Conservation (phyloP, 2,329 filamentous ascomycete genomes). For the Aspergillus sojae region DNA sequence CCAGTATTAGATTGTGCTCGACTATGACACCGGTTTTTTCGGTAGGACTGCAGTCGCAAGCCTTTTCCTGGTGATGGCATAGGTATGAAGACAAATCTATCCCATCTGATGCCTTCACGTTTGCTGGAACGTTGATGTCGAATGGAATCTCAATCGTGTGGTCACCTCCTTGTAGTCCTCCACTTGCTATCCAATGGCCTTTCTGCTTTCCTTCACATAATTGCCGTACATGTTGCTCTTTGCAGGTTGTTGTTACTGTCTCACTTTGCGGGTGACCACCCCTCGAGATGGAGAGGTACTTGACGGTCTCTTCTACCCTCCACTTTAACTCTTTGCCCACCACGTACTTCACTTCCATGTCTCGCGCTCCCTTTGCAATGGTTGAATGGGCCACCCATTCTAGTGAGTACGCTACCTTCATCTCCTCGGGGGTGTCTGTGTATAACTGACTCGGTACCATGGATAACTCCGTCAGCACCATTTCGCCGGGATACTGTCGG, state of each 20-base stretch:
- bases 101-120: background rate
- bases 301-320: background rate
- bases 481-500: constrained; percentile 4
- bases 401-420: background rate
- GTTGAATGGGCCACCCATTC: constrained; percentile 2
- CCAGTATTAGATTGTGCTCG: background rate
- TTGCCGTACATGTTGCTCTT: background rate
- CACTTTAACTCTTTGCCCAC: background rate
- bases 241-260: background rate
- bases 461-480: background rate
- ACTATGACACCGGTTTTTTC: background rate
- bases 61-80: background rate
- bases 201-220: background rate
- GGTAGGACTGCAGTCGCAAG: background rate
- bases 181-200: background rate
- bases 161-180: background rate
- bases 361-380: background rate
- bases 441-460: background rate
- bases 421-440: background rate
- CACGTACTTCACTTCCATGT: constrained; percentile 1
- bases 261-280: background rate
- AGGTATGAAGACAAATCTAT: background rate
- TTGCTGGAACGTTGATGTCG: background rate
- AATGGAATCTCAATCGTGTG: background rate
- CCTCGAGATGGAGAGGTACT: background rate